phyloP scores from a whole-genome alignment of 225 moss, liverwort and hornwort species.

The Asterella californica region DNA sequence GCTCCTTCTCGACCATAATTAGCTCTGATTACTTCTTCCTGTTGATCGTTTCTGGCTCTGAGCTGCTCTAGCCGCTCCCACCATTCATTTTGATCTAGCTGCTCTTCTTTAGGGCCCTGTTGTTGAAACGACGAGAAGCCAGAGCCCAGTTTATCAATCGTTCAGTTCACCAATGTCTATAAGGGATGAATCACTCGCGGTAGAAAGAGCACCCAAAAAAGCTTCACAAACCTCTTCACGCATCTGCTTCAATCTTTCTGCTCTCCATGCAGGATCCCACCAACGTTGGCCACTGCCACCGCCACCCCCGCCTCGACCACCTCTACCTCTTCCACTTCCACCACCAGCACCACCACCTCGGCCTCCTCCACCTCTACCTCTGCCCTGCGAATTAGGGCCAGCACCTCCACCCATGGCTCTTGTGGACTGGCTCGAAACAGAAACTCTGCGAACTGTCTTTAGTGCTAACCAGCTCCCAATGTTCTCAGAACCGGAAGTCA shows the following conservation, averaged over 20 bases:
- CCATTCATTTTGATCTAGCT: constrained; percentile 81
- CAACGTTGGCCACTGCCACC: constrained; percentile 81
- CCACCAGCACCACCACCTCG: constrained; percentile 61
- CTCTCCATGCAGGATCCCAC: constrained; percentile 98
- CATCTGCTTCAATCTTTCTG: constrained; percentile 91
- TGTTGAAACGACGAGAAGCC: background rate
- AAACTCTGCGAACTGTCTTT: background rate
- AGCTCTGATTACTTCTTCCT: constrained; percentile 86
- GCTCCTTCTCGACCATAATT: constrained; percentile 87
- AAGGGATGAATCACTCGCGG: background rate
- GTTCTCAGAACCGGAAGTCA: background rate
- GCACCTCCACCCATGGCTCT: constrained; percentile 41
- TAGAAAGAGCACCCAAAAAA: background rate
- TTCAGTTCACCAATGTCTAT: background rate
- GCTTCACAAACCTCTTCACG: constrained; percentile 58
- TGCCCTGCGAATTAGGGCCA: constrained; percentile 42
- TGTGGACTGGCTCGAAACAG: background rate
- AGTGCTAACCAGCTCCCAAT: background rate
- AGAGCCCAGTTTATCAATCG: background rate
- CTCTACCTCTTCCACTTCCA: constrained; percentile 49
- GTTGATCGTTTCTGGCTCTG: constrained; percentile 64
- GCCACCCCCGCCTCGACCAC: constrained; percentile 39
- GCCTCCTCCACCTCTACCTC: constrained; percentile 46
- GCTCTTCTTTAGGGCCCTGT: constrained; percentile 82
- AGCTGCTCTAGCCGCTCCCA: constrained; percentile 81